Conservation (phyloP, 352 stramenopile species). For the Pythium aquatile region DNA sequence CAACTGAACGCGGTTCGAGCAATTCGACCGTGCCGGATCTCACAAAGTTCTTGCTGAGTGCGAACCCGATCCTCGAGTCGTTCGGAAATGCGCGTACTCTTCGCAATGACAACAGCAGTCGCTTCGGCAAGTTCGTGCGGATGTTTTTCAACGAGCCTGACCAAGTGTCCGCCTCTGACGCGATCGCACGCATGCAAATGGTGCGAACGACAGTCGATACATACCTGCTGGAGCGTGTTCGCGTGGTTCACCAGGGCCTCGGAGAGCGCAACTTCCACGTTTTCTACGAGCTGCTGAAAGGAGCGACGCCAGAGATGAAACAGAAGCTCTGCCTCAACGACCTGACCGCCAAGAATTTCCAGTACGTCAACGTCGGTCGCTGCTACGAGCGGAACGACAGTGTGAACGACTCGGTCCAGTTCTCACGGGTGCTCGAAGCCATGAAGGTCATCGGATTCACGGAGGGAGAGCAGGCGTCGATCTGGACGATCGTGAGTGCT, state of each 20-base stretch:
- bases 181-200: constrained; percentile 47
- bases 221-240: constrained; percentile 94
- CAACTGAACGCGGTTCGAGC: background rate
- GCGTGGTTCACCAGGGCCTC: constrained; percentile 70
- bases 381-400: constrained; percentile 72
- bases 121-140: constrained; percentile 91
- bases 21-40: constrained; percentile 11
- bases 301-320: constrained; percentile 49
- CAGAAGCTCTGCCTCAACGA: constrained; percentile 37
- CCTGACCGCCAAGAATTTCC: constrained; percentile 43
- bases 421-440: constrained; percentile 55
- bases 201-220: constrained; percentile 75
- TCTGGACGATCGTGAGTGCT: constrained; percentile 71
- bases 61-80: constrained; percentile 89
- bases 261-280: constrained; percentile 83
- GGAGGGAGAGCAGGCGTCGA: constrained; percentile 47
- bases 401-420: constrained; percentile 62
- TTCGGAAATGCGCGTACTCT: constrained; percentile 88
- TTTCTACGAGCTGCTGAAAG: constrained; percentile 76
- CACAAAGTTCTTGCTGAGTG: constrained; percentile 57
- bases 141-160: constrained; percentile 70
- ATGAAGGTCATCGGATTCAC: constrained; percentile 79
- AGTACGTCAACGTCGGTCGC: constrained; percentile 65
- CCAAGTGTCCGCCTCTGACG: constrained; percentile 9
- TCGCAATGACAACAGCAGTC: constrained; percentile 88